Base-by-base conservation (phyloP, 169 alveolate species). In the Plasmodium reichenowi region DNA sequence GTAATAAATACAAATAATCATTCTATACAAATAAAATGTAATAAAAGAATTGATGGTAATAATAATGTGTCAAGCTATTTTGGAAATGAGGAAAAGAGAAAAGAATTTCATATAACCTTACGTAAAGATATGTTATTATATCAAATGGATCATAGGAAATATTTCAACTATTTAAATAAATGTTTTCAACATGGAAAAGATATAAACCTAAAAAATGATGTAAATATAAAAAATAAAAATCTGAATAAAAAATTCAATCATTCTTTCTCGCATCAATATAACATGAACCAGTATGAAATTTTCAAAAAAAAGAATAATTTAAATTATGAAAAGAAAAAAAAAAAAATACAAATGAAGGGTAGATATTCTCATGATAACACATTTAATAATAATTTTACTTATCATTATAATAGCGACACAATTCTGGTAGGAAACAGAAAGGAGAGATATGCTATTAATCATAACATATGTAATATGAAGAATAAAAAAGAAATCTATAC, bases 101-200 rank as follows among this genome's bases (percentile, higher is more conserved):
- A 22, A 2, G 29, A 60, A 1, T 13, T 22, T 5, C 1, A 22
- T 20, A 13, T 13, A 24, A 6, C 6, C 13, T 0, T 60, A 9
- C 26, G 29, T 24, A 24, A 24, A 7, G 26, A 20, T 15, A 66
- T 66, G 22, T 15, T 60, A 17, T 54, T 29, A 32, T 12, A 15
- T n/a, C 6, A 38, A 13, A 66, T 66, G 0, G 5, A 38, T 24
- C n/a, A 32, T 66, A 29, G 5, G 29, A 66, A 48, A 12, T 66
- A 66, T 66, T 13, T 13, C 20, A 66, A 66, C 22, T 32, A 8
- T 38, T 12, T 66, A 38, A 66, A 38, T 66, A 66, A 24, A 66
- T 38, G 29, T 29, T 66, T 38, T 10, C 26, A 66, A 32, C 29
- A 20, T 20, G 70, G 10, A 10, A 15, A 60, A 15, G 43, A 60